phyloP scores from a whole-genome alignment of 2,329 filamentous ascomycete species.

The Diaporthe vexans region DNA sequence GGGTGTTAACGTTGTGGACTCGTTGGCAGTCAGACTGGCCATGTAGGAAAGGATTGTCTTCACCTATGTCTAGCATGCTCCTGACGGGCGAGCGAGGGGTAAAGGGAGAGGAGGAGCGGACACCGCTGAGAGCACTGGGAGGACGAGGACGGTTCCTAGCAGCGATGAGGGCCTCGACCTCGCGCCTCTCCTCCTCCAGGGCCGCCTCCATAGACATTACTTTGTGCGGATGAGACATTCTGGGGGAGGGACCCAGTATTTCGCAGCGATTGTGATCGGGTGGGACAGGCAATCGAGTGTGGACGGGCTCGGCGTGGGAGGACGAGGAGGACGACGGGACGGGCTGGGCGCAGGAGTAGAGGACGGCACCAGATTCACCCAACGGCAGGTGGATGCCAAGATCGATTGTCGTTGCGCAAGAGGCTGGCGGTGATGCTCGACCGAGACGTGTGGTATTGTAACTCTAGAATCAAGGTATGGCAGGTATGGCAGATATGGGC shows the following conservation, averaged over 20 bases:
- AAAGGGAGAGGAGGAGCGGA: conserved; percentile 67
- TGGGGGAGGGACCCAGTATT: background rate
- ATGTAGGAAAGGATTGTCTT: conserved; percentile 51
- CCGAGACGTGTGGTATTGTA: conserved; percentile 6
- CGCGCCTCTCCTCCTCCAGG: conserved; percentile 81
- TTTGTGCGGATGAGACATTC: conserved; percentile 46
- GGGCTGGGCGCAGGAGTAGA: background rate
- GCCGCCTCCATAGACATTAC: conserved; percentile 83
- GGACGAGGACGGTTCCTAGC: conserved; percentile 53
- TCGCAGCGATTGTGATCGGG: background rate
- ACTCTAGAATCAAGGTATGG: background rate
- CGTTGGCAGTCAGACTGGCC: background rate
- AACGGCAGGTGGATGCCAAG: conserved; percentile 7
- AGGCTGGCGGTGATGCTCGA: background rate
- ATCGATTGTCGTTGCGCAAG: conserved; percentile 9
- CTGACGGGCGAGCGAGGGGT: conserved; percentile 76
- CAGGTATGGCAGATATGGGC: conserved; percentile 4
- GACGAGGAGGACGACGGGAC: conserved; percentile 1
- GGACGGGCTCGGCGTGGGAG: conserved; percentile 25
- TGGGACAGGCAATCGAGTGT: conserved; percentile 21
- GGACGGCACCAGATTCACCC: background rate
- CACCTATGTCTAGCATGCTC: conserved; percentile 75
- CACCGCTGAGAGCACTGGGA: conserved; percentile 50
- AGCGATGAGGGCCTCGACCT: conserved; percentile 79
- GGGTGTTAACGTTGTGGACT: background rate